Evolutionary conservation across 371 early-diverging fungal species (phyloP).

Genomic region (Actinomortierella wolfii): DNA sequence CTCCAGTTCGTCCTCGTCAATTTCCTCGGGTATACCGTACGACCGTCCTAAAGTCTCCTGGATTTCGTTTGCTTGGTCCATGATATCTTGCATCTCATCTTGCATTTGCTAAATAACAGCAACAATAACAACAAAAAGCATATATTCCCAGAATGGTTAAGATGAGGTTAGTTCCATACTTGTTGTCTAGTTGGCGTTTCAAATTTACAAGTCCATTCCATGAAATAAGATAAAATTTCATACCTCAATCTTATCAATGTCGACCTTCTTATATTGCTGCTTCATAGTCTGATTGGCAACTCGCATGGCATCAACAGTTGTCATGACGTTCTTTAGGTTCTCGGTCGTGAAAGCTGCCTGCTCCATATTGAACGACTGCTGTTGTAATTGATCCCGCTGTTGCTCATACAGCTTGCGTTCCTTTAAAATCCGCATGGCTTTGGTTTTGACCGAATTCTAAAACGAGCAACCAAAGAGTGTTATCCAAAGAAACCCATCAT

Average conservation of each 20-base stretch:
- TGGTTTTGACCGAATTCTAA: constrained; percentile 88
- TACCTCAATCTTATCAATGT: constrained; percentile 93
- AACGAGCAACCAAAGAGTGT: constrained; percentile 3
- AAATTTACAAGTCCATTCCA: too few relatives aligned
- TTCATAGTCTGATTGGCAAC: constrained; percentile 91
- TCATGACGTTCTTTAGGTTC: constrained; percentile 91
- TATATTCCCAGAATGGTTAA: background rate
- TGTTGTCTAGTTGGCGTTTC: too few relatives aligned
- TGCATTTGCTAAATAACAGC: constrained; percentile 72
- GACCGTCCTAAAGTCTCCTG: constrained; percentile 92
- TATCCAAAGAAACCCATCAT: background rate
- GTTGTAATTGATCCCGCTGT: constrained; percentile 90
- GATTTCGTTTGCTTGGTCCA: constrained; percentile 94
- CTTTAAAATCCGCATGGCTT: constrained; percentile 88
- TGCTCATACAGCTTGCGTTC: constrained; percentile 94
- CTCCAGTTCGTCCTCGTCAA: constrained; percentile 96
- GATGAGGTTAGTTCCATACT: background rate
- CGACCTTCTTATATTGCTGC: constrained; percentile 91
- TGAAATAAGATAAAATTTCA: too few relatives aligned
- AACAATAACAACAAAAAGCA: background rate
- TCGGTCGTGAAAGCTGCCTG: constrained; percentile 94
- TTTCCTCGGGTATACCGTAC: constrained; percentile 91
- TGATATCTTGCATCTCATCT: constrained; percentile 96
- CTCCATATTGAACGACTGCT: constrained; percentile 98
- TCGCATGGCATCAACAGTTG: constrained; percentile 95